A percentile compares a stretch with the other conserved stretches of the same genome.
Evolutionary conservation across 192 early-diverging fungal species (phyloP).

Genomic region (Coemansia sp.): DNA sequence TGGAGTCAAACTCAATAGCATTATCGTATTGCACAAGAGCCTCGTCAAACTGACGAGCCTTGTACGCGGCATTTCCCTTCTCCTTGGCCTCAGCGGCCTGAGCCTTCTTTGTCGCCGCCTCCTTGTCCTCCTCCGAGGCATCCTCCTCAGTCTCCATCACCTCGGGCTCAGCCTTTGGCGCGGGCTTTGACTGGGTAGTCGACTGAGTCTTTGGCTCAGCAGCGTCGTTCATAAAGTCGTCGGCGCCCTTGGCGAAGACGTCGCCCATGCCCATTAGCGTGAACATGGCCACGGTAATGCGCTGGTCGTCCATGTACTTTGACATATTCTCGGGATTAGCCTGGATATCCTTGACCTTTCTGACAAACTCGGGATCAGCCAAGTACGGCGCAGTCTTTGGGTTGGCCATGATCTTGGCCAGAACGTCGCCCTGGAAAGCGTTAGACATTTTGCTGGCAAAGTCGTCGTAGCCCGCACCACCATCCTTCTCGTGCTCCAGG

Average conservation of each 20-base stretch:
- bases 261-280: conserved; percentile 74
- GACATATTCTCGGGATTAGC: conserved; percentile 69
- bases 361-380: conserved; percentile 76
- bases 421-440: conserved; percentile 73
- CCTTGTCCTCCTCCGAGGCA: conserved; percentile 59
- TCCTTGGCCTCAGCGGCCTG: conserved; percentile 81
- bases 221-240: conserved; percentile 14
- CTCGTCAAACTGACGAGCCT: conserved; percentile 86
- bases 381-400: conserved; percentile 75
- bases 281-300: conserved; percentile 78
- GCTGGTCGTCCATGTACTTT: conserved; percentile 78
- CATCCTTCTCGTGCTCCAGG: conserved; percentile 41
- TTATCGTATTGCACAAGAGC: conserved; percentile 88
- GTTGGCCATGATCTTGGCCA: conserved; percentile 80
- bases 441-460: conserved; percentile 39
- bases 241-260: conserved; percentile 42
- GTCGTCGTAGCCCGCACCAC: conserved; percentile 23
- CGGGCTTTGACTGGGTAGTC: conserved; percentile 22
- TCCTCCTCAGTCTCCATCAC: conserved; percentile 54
- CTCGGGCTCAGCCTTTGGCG: conserved; percentile 26
- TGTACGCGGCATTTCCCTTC: conserved; percentile 88
- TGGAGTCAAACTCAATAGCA: conserved; percentile 87
- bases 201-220: conserved; percentile 10
- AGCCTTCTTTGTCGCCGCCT: conserved; percentile 66
- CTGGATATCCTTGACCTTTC: conserved; percentile 77